A percentile compares a stretch with the other conserved stretches of the same genome.
Evolutionary conservation across 768 basidiomycete genomes (phyloP).

Genomic region (Tremella fuciformis): DNA sequence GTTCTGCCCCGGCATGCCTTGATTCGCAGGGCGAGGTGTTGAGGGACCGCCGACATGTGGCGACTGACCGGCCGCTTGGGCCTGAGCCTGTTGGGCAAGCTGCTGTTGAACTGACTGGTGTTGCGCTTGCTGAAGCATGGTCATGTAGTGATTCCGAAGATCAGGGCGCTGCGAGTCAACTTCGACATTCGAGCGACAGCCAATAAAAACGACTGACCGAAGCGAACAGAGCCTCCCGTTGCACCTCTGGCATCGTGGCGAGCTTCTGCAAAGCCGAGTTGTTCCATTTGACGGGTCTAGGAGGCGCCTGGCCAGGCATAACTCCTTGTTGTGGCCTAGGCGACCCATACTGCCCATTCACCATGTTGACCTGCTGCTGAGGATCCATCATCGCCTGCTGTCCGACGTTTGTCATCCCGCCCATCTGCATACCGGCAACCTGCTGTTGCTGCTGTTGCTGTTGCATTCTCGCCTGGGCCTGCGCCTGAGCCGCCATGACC

Average conservation of each 20-base stretch:
- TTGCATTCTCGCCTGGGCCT: slow-evolving; percentile 23
- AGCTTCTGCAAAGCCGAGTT: slow-evolving; percentile 1
- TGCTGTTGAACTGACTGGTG: slow-evolving; percentile 13
- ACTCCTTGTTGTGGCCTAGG: background rate
- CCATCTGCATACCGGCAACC: background rate
- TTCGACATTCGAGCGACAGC: too few species aligned
- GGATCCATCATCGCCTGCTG: slow-evolving; percentile 5
- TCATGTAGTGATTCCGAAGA: background rate
- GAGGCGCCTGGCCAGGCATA: background rate
- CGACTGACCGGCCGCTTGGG: slow-evolving; percentile 7
- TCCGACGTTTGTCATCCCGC: background rate
- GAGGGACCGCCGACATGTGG: background rate
- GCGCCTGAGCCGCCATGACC: slow-evolving; percentile 17
- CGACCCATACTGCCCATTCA: background rate
- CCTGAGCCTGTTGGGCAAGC: slow-evolving; percentile 9
- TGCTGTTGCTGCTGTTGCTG: slow-evolving; percentile 16
- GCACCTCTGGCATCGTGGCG: slow-evolving; percentile 7
- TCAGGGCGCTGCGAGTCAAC: slow-evolving; percentile 4
- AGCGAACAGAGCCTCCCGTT: slow-evolving; percentile 10
- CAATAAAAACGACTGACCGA: slow-evolving; percentile 7
- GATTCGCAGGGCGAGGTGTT: background rate
- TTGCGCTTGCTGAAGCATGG: slow-evolving; percentile 5
- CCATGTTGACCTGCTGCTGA: slow-evolving; percentile 10
- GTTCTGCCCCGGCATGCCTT: background rate
- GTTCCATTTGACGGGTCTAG: background rate